These are phyloP conservation scores for Petunia axillaris DNA, from an alignment of 257 asterid genomes.

Conservation along the genomic window DNA sequence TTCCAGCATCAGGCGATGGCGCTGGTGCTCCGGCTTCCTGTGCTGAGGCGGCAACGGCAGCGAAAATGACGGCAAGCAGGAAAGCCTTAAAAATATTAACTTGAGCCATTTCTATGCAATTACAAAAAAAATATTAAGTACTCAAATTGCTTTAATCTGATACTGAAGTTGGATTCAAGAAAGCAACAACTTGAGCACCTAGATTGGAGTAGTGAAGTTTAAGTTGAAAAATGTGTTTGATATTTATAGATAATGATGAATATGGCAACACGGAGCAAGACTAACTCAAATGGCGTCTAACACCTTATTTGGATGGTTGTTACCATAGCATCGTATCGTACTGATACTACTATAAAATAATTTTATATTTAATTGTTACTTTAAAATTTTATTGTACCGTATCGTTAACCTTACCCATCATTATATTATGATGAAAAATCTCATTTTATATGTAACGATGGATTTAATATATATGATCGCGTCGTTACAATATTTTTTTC, in stretches of 20 bases:
- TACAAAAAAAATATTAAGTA: not conserved
- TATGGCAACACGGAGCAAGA: too few species aligned
- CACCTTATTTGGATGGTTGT: too few species aligned
- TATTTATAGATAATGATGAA: not conserved
- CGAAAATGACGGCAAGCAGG: constrained; percentile 34
- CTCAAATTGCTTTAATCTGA: not conserved
- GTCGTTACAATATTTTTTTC: too few species aligned
- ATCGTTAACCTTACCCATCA: too few species aligned
- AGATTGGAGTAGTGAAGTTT: not conserved
- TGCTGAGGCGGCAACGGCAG: constrained; percentile 43
- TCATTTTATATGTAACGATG: too few species aligned
- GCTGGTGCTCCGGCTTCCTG: constrained; percentile 33
- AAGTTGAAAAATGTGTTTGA: not conserved
- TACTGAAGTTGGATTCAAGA: not conserved
- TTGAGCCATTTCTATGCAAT: constrained; percentile 46
- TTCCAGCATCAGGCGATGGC: not conserved
- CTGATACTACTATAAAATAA: too few species aligned
- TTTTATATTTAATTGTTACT: too few species aligned
- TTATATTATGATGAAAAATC: too few species aligned
- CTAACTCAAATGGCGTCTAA: not conserved
- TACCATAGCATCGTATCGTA: too few species aligned
- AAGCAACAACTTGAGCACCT: not conserved
- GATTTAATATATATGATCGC: too few species aligned
- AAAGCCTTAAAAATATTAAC: constrained; percentile 35
- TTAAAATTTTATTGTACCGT: too few species aligned